A percentile compares a stretch with the other conserved stretches of the same genome.
These are phyloP conservation scores for Aurinia saxatilis DNA, from an alignment of 345 rosid genomes.

Conservation along the genomic window DNA sequence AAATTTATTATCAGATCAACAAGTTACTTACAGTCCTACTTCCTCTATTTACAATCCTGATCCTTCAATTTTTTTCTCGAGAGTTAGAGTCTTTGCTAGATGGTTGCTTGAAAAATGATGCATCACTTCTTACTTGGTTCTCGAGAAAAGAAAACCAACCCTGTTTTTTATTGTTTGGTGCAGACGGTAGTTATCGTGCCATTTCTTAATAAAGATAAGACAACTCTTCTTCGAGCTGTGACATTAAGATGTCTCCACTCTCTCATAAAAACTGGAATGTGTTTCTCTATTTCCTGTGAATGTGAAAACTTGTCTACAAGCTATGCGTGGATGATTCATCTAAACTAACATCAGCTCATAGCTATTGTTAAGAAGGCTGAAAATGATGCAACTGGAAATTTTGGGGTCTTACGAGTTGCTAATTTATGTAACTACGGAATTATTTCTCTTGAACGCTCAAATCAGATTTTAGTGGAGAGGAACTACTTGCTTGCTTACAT, in stretches of 20 bases:
- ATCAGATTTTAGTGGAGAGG: constrained; percentile 39
- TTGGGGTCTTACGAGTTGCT: constrained; percentile 12
- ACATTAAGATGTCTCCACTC: constrained; percentile 58
- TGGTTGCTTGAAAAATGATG: neutral
- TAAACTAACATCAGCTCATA: constrained; percentile 37
- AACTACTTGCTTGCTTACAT: constrained; percentile 70
- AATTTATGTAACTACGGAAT: constrained; percentile 35
- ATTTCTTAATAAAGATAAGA: constrained; percentile 38
- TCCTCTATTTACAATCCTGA: neutral
- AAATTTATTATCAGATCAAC: too few relatives aligned
- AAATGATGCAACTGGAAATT: constrained; percentile 17
- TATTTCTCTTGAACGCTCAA: constrained; percentile 41
- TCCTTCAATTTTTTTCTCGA: neutral
- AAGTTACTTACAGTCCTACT: too few relatives aligned
- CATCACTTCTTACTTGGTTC: neutral
- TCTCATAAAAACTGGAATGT: constrained; percentile 37
- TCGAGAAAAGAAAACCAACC: neutral
- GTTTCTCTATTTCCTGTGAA: constrained; percentile 30
- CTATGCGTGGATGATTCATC: constrained; percentile 30
- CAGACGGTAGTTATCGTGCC: constrained; percentile 60
- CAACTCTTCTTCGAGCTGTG: constrained; percentile 37
- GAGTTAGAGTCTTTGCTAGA: neutral
- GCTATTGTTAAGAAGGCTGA: constrained; percentile 36
- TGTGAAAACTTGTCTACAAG: constrained; percentile 26
- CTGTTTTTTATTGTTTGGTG: constrained; percentile 12